Evolutionary conservation across 345 rosid species (phyloP).

Genomic region (Euphorbia tirucalli): DNA sequence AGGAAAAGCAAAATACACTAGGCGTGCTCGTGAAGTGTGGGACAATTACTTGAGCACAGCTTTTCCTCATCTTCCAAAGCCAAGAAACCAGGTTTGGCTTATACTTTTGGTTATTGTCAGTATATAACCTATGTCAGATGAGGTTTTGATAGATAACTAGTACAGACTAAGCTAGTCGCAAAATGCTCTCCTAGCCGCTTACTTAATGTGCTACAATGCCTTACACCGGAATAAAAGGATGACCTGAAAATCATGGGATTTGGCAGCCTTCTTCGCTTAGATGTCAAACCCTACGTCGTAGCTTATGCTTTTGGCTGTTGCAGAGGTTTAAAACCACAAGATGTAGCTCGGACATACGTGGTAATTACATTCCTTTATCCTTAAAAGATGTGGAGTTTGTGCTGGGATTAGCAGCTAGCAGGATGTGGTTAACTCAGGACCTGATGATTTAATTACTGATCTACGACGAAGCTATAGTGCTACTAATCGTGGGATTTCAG

Average conservation of each 20-base stretch:
- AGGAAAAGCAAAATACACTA: conserved; percentile 48
- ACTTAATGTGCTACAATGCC: conserved; percentile 43
- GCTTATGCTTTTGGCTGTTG: conserved; percentile 52
- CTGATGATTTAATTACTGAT: conserved; percentile 41
- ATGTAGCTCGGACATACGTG: conserved; percentile 43
- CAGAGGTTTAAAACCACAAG: conserved; percentile 41
- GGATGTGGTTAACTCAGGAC: conserved; percentile 51
- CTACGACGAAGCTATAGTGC: conserved; percentile 45
- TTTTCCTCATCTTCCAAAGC: conserved; percentile 38
- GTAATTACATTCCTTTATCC: conserved; percentile 34
- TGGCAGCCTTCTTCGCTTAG: conserved; percentile 40
- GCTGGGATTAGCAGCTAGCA: conserved; percentile 44
- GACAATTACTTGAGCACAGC: conserved; percentile 43
- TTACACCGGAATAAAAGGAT: conserved; percentile 35
- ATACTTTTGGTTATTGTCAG: background rate
- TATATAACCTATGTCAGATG: background rate
- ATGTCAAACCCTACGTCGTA: conserved; percentile 47
- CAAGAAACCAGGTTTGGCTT: conserved; percentile 43
- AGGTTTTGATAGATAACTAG: conserved; percentile 17
- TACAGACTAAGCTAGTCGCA: conserved; percentile 49
- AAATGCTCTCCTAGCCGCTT: conserved; percentile 53
- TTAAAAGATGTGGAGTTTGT: conserved; percentile 49
- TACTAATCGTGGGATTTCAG: conserved; percentile 48
- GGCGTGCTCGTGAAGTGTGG: conserved; percentile 48
- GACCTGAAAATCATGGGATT: conserved; percentile 48